phyloP scores from a whole-genome alignment of 1,284 basidiomycete species.

The Blastosporella zonata region DNA sequence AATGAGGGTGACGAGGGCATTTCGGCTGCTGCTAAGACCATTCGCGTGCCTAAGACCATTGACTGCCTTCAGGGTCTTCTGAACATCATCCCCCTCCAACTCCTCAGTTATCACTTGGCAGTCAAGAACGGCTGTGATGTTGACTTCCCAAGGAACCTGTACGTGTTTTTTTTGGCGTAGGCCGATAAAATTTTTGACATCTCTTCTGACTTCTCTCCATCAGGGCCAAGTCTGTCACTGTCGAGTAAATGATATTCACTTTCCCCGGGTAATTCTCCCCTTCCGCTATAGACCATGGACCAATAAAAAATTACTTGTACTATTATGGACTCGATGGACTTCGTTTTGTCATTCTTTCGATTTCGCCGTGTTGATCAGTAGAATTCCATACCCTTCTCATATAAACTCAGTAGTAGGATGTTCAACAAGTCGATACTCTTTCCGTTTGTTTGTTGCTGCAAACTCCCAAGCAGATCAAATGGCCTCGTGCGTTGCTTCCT shows the following conservation, averaged over 20 bases:
- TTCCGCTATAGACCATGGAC: constrained; percentile 9
- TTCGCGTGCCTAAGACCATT: constrained; percentile 91
- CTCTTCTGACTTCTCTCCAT: constrained; percentile 14
- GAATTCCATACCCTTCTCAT: constrained; percentile 6
- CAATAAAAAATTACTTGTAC: constrained; percentile 15
- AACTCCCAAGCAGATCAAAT: too few relatives aligned
- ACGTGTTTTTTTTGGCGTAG: constrained; percentile 30
- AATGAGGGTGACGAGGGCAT: constrained; percentile 91
- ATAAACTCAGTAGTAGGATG: background rate
- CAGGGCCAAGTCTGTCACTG: constrained; percentile 83
- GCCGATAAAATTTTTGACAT: constrained; percentile 5
- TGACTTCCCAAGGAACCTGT: constrained; percentile 97
- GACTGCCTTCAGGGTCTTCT: constrained; percentile 95
- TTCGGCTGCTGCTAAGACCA: constrained; percentile 74
- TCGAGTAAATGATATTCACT: constrained; percentile 50
- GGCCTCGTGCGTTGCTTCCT: too few relatives aligned
- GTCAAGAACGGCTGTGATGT: constrained; percentile 96
- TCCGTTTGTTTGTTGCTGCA: too few relatives aligned
- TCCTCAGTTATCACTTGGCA: constrained; percentile 96
- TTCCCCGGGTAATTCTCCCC: background rate
- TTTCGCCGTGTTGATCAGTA: constrained; percentile 1
- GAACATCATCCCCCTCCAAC: constrained; percentile 96
- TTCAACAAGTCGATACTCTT: background rate
- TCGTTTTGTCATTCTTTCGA: background rate
- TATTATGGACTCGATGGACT: constrained; percentile 11